Conservation (phyloP, 164 flowering plant species). For the Amborella trichopoda region DNA sequence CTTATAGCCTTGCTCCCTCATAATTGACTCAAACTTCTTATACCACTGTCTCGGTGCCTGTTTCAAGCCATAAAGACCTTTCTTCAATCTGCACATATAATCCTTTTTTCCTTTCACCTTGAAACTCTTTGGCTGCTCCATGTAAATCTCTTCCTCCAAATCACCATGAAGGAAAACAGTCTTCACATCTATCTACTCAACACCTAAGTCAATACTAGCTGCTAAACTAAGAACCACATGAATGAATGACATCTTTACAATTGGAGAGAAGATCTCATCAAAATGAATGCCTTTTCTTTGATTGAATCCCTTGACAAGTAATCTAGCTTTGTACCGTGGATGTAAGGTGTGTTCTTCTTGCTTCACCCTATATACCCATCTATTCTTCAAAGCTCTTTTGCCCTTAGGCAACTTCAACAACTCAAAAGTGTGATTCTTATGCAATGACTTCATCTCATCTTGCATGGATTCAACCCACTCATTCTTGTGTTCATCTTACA, state of each 20-base stretch:
- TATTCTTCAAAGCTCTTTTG: not conserved
- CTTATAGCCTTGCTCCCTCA: not conserved
- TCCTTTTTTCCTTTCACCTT: not conserved
- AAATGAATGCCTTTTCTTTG: not conserved
- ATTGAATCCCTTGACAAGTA: constrained; percentile 2
- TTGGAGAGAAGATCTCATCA: constrained; percentile 3
- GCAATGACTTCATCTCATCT: not conserved
- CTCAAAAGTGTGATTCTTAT: not conserved
- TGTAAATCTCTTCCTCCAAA: not conserved
- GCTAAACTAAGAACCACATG: not conserved
- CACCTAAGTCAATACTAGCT: not conserved
- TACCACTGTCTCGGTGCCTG: not conserved
- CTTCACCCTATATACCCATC: not conserved
- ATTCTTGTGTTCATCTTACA: not conserved
- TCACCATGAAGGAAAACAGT: constrained; percentile 1
- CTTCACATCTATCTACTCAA: not conserved
- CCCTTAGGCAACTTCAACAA: not conserved
- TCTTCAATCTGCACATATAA: not conserved
- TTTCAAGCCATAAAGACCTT: not conserved
- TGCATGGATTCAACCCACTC: not conserved
- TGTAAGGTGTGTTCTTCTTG: not conserved
- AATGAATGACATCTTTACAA: not conserved
- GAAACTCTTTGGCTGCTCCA: not conserved
- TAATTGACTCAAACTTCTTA: not conserved
- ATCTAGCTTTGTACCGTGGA: not conserved